Conservation (phyloP, 345 rosid species). For the Tarenaya hassleriana region DNA sequence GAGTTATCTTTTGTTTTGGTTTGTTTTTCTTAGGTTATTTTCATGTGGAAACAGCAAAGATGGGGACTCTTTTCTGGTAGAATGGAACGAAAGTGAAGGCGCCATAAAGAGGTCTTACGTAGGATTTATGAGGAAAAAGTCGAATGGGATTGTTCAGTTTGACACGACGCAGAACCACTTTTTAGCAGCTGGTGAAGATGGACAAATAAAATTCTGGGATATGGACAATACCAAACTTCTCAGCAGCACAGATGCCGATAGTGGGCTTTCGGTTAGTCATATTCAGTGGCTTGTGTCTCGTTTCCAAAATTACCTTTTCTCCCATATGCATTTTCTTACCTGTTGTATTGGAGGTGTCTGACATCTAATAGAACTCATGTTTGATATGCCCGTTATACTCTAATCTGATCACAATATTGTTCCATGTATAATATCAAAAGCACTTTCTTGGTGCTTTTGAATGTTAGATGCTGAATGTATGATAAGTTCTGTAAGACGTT, state of each 20-base stretch:
- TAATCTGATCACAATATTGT: too few species aligned
- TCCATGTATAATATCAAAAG: too few species aligned
- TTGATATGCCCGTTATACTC: too few species aligned
- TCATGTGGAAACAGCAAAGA: conserved; percentile 73
- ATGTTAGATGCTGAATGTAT: too few species aligned
- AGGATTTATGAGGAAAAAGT: conserved; percentile 55
- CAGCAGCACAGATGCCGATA: conserved; percentile 48
- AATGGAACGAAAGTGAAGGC: conserved; percentile 73
- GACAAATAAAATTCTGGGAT: conserved; percentile 59
- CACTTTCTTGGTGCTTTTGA: too few species aligned
- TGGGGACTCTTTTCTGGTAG: conserved; percentile 57
- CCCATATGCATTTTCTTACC: too few species aligned
- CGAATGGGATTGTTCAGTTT: conserved; percentile 52
- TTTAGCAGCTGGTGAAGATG: conserved; percentile 65
- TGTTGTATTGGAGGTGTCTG: too few species aligned
- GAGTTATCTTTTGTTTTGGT: neutral
- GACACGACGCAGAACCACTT: conserved; percentile 59
- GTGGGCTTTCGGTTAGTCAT: conserved; percentile 54
- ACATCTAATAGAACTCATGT: too few species aligned
- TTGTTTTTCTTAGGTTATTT: conserved; percentile 41
- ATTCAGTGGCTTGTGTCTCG: neutral
- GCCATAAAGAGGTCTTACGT: conserved; percentile 44
- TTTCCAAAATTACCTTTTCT: neutral
- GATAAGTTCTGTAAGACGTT: too few species aligned
- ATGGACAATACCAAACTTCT: conserved; percentile 47